phyloP scores from a whole-genome alignment of 768 basidiomycete genomes.

The Hypsizygus marmoreus region DNA sequence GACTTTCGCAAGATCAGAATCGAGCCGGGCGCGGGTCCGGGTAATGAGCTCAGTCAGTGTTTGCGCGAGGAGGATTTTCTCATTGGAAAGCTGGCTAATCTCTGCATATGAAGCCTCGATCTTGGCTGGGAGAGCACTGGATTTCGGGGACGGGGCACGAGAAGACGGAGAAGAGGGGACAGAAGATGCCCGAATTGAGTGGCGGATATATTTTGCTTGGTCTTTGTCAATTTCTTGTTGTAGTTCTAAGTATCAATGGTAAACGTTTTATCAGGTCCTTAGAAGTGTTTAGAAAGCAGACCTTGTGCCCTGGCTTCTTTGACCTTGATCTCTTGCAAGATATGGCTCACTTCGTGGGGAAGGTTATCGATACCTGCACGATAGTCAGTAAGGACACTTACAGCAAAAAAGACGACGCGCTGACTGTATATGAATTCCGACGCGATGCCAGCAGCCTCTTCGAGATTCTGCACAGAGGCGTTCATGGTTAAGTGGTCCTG shows the following conservation, averaged over 20 bases:
- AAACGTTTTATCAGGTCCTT: slow-evolving; percentile 6
- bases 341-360: slow-evolving; percentile 52
- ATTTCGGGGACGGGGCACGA: slow-evolving; percentile 40
- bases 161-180: slow-evolving; percentile 28
- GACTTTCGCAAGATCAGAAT: slow-evolving; percentile 50
- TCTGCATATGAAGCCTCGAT: slow-evolving; percentile 48
- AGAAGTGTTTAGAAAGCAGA: slow-evolving; percentile 18
- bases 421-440: slow-evolving; percentile 59
- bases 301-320: slow-evolving; percentile 47
- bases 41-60: slow-evolving; percentile 50
- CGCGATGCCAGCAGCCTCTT: slow-evolving; percentile 55
- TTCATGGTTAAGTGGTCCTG: slow-evolving; percentile 26
- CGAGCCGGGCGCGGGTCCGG: slow-evolving; percentile 49
- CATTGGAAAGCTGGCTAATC: slow-evolving; percentile 43
- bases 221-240: slow-evolving; percentile 54
- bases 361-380: slow-evolving; percentile 52
- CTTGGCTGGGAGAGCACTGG: slow-evolving; percentile 39
- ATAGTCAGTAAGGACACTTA: slow-evolving; percentile 1
- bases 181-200: slow-evolving; percentile 36
- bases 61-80: slow-evolving; percentile 50
- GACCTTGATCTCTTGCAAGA: slow-evolving; percentile 52
- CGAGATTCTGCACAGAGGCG: slow-evolving; percentile 40
- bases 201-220: slow-evolving; percentile 50
- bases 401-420: slow-evolving; percentile 11
- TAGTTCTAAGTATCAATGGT: slow-evolving; percentile 35